Evolutionary conservation across 176 grass and related monocot species (phyloP).

Genomic region (Luzula sylvatica): DNA sequence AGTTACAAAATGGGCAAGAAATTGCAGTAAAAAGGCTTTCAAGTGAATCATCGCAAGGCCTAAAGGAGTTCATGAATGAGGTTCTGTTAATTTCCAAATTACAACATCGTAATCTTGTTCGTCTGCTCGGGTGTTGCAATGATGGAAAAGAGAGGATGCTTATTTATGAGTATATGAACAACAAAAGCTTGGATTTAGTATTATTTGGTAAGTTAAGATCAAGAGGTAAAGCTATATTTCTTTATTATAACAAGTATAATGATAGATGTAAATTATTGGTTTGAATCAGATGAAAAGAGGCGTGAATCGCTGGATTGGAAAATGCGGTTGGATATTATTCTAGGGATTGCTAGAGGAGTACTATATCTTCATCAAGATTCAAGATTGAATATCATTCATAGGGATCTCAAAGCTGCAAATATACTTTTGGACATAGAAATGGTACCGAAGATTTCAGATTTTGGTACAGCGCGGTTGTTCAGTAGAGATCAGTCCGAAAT

Average conservation of each 20-base stretch:
- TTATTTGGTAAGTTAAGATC: slow-evolving; percentile 28
- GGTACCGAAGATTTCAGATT: slow-evolving; percentile 69
- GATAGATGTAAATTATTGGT: neutral
- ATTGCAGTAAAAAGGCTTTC: slow-evolving; percentile 46
- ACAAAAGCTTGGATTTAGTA: slow-evolving; percentile 50
- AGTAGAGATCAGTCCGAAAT: slow-evolving; percentile 15
- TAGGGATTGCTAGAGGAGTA: slow-evolving; percentile 40
- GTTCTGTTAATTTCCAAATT: slow-evolving; percentile 48
- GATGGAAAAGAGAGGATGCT: slow-evolving; percentile 41
- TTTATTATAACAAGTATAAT: neutral
- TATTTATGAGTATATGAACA: slow-evolving; percentile 47
- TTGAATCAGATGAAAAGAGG: slow-evolving; percentile 19
- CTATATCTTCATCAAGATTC: slow-evolving; percentile 62
- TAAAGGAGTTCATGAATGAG: slow-evolving; percentile 43
- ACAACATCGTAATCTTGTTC: slow-evolving; percentile 48
- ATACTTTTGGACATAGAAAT: slow-evolving; percentile 46
- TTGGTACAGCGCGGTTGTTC: slow-evolving; percentile 40
- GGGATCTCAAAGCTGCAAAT: slow-evolving; percentile 53
- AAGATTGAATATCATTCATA: slow-evolving; percentile 44
- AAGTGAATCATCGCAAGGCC: slow-evolving; percentile 25
- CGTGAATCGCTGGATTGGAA: slow-evolving; percentile 25
- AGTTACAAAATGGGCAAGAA: slow-evolving; percentile 27
- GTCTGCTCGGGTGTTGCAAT: slow-evolving; percentile 34
- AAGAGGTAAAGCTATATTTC: neutral
- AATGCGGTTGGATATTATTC: slow-evolving; percentile 43